Evolutionary conservation across 208 protist genomes (phyloP).

Genomic region (Leishmania gerbilli): DNA sequence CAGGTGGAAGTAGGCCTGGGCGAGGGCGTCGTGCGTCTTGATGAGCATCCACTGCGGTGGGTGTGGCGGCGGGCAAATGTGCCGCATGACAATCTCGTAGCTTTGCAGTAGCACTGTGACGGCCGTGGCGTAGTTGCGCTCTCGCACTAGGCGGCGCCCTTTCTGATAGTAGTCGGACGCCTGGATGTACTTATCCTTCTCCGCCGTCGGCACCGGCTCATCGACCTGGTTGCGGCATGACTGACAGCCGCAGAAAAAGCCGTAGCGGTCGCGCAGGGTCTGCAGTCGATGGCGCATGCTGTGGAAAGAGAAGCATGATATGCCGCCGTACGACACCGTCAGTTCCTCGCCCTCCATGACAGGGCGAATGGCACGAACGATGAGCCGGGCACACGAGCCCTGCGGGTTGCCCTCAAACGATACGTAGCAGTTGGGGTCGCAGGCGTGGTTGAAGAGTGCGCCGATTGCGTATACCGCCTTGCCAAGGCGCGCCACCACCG

Average conservation of each 20-base stretch:
- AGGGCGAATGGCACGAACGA: conserved; percentile 62
- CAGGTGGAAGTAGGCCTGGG: conserved; percentile 79
- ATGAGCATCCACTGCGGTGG: conserved; percentile 86
- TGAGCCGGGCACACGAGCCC: conserved; percentile 49
- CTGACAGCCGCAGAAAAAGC: conserved; percentile 77
- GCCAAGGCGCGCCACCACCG: conserved; percentile 49
- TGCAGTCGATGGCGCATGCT: conserved; percentile 74
- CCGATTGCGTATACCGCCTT: conserved; percentile 72
- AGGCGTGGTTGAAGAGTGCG: conserved; percentile 79
- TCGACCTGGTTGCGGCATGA: conserved; percentile 72
- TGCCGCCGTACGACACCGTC: conserved; percentile 74
- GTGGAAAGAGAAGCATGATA: conserved; percentile 74
- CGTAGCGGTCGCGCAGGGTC: conserved; percentile 69
- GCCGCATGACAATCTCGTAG: conserved; percentile 84
- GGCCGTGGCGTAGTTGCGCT: conserved; percentile 71
- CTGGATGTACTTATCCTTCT: conserved; percentile 83
- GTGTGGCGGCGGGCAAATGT: conserved; percentile 80
- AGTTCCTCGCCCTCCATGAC: conserved; percentile 81
- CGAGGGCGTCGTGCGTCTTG: conserved; percentile 84
- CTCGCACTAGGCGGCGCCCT: conserved; percentile 75
- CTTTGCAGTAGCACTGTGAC: conserved; percentile 87
- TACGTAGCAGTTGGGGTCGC: conserved; percentile 86
- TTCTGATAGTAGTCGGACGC: conserved; percentile 91
- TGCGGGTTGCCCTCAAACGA: conserved; percentile 83
- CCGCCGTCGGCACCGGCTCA: conserved; percentile 55